Percentiles rank a stretch among this genome's conserved stretches.
phyloP scores from a whole-genome alignment of 495 filamentous ascomycete species.

The Lasiosphaeria ovina region DNA sequence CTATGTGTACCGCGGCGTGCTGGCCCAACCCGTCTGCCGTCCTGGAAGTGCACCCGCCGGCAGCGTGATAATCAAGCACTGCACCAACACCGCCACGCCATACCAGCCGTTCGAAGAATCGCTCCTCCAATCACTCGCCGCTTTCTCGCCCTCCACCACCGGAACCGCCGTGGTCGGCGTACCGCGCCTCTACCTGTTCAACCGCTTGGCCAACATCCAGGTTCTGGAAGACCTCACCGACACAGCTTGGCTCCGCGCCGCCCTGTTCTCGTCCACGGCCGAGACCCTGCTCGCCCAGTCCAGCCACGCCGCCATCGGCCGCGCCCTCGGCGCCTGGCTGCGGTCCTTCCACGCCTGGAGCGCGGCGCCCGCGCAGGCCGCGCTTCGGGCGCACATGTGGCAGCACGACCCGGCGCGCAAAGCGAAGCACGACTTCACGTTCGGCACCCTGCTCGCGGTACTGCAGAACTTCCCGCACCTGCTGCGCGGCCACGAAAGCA shows the following conservation, averaged over 20 bases:
- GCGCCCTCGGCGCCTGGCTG: slow-evolving; percentile 44
- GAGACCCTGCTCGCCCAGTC: not conserved
- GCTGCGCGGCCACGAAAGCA: slow-evolving; percentile 17
- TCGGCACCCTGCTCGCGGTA: slow-evolving; percentile 44
- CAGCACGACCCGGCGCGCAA: slow-evolving; percentile 41
- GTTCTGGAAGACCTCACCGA: slow-evolving; percentile 46
- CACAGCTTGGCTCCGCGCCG: slow-evolving; percentile 43
- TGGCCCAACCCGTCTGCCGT: too few relatives aligned
- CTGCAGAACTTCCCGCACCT: slow-evolving; percentile 40
- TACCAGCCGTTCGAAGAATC: slow-evolving; percentile 16
- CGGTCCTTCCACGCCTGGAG: slow-evolving; percentile 48
- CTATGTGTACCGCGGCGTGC: too few relatives aligned
- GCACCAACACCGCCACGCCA: too few relatives aligned
- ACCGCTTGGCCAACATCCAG: slow-evolving; percentile 41
- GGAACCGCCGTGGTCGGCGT: slow-evolving; percentile 30
- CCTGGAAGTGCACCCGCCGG: too few relatives aligned
- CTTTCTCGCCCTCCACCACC: not conserved
- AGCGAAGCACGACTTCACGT: slow-evolving; percentile 48
- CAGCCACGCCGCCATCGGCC: slow-evolving; percentile 33
- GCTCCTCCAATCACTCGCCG: slow-evolving; percentile 12
- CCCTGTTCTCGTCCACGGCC: slow-evolving; percentile 21
- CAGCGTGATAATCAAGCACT: too few relatives aligned
- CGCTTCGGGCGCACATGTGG: slow-evolving; percentile 27
- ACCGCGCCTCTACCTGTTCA: slow-evolving; percentile 42
- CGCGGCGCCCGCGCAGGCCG: slow-evolving; percentile 27